Evolutionary conservation across 2,329 filamentous ascomycete species (phyloP).

Genomic region (Lasiodiplodia sp.): DNA sequence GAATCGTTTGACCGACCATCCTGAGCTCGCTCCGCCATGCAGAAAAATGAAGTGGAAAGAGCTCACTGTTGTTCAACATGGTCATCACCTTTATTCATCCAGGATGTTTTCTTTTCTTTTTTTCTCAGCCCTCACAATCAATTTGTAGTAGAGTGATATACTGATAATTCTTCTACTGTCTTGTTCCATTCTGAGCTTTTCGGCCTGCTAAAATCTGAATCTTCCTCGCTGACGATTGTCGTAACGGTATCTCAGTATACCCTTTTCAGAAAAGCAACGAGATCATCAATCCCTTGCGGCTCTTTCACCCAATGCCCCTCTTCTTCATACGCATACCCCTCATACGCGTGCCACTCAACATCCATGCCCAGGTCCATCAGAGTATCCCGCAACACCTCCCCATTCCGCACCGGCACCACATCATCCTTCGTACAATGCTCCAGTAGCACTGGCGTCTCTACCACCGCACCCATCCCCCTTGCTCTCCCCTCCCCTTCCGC

Average conservation of each 20-base stretch:
- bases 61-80: neutral
- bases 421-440: constrained; percentile 34
- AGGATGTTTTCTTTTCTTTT: too few species aligned
- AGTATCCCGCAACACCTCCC: constrained; percentile 16
- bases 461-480: neutral
- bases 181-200: neutral
- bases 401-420: constrained; percentile 33
- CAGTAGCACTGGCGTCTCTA: constrained; percentile 35
- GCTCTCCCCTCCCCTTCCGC: neutral
- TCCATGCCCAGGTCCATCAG: constrained; percentile 32
- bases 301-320: constrained; percentile 38
- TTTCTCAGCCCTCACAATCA: neutral
- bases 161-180: too few species aligned
- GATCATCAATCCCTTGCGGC: constrained; percentile 35
- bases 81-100: neutral
- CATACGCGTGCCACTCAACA: constrained; percentile 34
- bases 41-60: neutral
- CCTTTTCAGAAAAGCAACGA: constrained; percentile 31
- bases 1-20: neutral
- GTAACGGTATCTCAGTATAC: neutral
- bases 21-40: neutral
- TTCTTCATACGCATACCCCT: constrained; percentile 32
- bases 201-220: neutral
- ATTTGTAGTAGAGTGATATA: neutral
- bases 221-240: neutral